Base-by-base conservation (phyloP, 2,329 filamentous ascomycete genomes). In the Aspergillus calidoustus region DNA sequence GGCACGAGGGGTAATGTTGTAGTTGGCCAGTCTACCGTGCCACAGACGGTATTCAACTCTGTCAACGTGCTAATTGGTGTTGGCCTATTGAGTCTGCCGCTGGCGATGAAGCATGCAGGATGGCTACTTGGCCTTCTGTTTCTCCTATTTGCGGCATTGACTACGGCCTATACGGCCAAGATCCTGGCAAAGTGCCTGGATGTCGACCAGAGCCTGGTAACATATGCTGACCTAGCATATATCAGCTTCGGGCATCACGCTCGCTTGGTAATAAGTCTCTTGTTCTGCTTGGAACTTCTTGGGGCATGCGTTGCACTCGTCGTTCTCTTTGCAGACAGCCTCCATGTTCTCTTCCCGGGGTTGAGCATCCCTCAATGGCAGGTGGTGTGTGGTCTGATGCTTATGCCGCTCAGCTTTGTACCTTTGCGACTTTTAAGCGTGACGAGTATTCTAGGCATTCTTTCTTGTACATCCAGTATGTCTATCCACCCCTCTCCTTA, bases 21-120 rank as follows among this genome's bases (percentile, higher is more conserved):
- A 2, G 90, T 96, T 64, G 94, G 94, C 44, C 93, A 96, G 79
- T 96, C 92, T n/a, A 99, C 94, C 1, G 83, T 98, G 17, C 93
- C 93, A 0, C 94, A 98, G 80, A 98, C 94, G 7, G 86, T 97
- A 64, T 96, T 98, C 83, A 99, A 99, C 78, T 96, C 92, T 3
- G 94, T 94, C 74, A 97, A 97, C 68, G 92, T 96, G 54, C 81
- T 97, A 62, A 94, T 97, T 64, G 93, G 93, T 17, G 89, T 99
- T 31, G 94, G 94, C 0, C 81, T 99, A 31, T 83, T 99, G 54
- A 96, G 92, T 76, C 81, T 99, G 57, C 95, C 94, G 6, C 84
- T 98, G 72, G 94, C 91, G 6, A 82, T 98, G 71, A 92, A 89
- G 71, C 93, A 96, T 75, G 89, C 91, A 13, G 94, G 93, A 54